These are phyloP conservation scores for Phoma sp. DNA, from an alignment of 2,329 filamentous ascomycete species.

Conservation along the genomic window DNA sequence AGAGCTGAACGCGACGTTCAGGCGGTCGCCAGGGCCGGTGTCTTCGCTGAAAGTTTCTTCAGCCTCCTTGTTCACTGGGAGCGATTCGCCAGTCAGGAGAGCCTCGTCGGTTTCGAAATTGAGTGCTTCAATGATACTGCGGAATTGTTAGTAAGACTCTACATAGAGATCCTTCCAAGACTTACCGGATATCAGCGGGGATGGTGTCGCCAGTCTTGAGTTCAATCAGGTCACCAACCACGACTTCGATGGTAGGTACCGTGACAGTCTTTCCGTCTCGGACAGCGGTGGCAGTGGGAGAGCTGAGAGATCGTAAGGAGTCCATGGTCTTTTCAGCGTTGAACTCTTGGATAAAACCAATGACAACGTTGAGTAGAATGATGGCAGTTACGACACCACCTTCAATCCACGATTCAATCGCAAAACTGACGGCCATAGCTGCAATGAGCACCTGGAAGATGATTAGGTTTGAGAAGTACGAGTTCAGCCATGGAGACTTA, in stretches of 20 bases:
- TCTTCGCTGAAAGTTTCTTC: slow-evolving; percentile 59
- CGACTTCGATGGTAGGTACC: slow-evolving; percentile 64
- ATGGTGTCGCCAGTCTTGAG: slow-evolving; percentile 70
- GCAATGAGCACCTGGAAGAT: slow-evolving; percentile 49
- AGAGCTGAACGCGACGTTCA: slow-evolving; percentile 73
- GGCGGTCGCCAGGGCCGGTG: slow-evolving; percentile 69
- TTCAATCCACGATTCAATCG: slow-evolving; percentile 55
- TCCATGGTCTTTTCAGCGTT: slow-evolving; percentile 58
- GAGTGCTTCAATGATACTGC: slow-evolving; percentile 63
- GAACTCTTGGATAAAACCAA: slow-evolving; percentile 57
- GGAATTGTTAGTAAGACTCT: neutral
- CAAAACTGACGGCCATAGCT: slow-evolving; percentile 56
- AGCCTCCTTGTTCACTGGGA: slow-evolving; percentile 68
- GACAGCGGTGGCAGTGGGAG: slow-evolving; percentile 54
- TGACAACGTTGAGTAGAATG: slow-evolving; percentile 53
- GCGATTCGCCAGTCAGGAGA: slow-evolving; percentile 72
- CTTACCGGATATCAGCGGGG: slow-evolving; percentile 67
- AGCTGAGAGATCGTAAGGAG: slow-evolving; percentile 52
- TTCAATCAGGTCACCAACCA: slow-evolving; percentile 70
- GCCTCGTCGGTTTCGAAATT: slow-evolving; percentile 80
- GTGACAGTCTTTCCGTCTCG: slow-evolving; percentile 61
- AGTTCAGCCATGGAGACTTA: slow-evolving; percentile 39
- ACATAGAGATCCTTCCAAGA: neutral
- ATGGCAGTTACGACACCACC: slow-evolving; percentile 56
- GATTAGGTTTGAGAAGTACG: slow-evolving; percentile 7